A percentile compares a stretch with the other conserved stretches of the same genome.
These are phyloP conservation scores for Ceratobasidium sp. DNA, from an alignment of 1,284 basidiomycete species.

Conservation along the genomic window DNA sequence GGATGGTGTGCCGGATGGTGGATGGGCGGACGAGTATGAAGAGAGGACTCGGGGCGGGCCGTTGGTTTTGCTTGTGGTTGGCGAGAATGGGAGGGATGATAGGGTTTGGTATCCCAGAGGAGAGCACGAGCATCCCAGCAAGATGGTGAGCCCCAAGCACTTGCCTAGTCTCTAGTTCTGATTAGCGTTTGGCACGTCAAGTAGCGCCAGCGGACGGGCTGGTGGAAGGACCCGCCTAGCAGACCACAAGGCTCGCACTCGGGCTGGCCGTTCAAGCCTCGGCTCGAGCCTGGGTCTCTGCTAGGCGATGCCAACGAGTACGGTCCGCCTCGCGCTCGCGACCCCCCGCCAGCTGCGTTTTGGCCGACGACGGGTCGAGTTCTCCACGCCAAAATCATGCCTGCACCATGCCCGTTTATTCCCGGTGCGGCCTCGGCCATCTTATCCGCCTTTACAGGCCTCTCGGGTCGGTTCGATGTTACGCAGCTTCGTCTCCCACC, in stretches of 20 bases:
- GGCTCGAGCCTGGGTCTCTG: neutral
- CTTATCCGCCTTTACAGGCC: constrained; percentile 26
- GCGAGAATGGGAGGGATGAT: constrained; percentile 50
- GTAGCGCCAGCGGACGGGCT: constrained; percentile 18
- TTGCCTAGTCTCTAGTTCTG: neutral
- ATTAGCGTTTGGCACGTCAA: neutral
- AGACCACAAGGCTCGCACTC: constrained; percentile 20
- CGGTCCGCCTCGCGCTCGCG: constrained; percentile 7
- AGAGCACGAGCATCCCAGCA: constrained; percentile 33
- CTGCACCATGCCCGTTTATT: constrained; percentile 38
- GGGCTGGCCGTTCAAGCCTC: constrained; percentile 31
- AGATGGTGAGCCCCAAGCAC: constrained; percentile 21
- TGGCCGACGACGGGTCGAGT: constrained; percentile 38
- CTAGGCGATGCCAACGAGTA: constrained; percentile 8
- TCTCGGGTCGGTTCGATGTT: constrained; percentile 36
- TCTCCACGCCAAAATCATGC: constrained; percentile 38
- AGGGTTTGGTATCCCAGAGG: constrained; percentile 49
- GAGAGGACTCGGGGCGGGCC: constrained; percentile 48
- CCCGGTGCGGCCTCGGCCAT: constrained; percentile 27
- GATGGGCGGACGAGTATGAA: constrained; percentile 46
- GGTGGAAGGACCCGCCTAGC: constrained; percentile 21
- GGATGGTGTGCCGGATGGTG: constrained; percentile 45
- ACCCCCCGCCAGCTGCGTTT: constrained; percentile 24
- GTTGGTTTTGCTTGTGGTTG: constrained; percentile 50
- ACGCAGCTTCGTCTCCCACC: constrained; percentile 26